A percentile compares a stretch with the other conserved stretches of the same genome.
Evolutionary conservation across 768 basidiomycete genomes (phyloP).

Genomic region (Gymnopilus dilepis): DNA sequence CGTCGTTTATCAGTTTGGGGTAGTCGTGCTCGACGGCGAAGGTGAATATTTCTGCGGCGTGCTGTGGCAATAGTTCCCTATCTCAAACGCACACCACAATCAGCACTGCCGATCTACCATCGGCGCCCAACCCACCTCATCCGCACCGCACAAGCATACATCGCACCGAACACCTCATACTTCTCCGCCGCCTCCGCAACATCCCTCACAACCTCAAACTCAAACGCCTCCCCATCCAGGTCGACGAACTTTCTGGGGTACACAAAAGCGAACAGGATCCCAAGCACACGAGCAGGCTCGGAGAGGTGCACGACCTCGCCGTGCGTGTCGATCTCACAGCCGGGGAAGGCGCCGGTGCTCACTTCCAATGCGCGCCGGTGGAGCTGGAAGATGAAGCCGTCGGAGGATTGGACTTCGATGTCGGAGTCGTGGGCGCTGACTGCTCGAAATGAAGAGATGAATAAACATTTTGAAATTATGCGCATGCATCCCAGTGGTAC

Average conservation of each 20-base stretch:
- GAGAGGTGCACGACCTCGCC: constrained; percentile 5
- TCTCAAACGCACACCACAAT: neutral
- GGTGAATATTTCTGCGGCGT: constrained; percentile 9
- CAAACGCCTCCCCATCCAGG: constrained; percentile 1
- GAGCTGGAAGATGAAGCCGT: constrained; percentile 10
- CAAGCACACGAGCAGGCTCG: neutral
- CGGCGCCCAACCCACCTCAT: constrained; percentile 1
- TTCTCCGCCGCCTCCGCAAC: constrained; percentile 15
- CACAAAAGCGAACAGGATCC: constrained; percentile 8
- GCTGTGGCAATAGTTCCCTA: constrained; percentile 6
- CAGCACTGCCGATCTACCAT: neutral
- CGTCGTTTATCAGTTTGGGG: constrained; percentile 13
- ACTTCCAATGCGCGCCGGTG: constrained; percentile 2
- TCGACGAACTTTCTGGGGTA: constrained; percentile 9
- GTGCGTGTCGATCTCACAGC: constrained; percentile 3
- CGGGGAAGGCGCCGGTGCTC: constrained; percentile 14
- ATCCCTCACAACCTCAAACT: constrained; percentile 1
- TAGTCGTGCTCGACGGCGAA: constrained; percentile 22
- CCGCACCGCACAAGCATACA: constrained; percentile 4
- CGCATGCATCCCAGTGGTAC: too few relatives aligned
- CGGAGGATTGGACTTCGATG: constrained; percentile 5
- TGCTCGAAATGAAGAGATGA: neutral
- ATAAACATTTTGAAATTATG: neutral
- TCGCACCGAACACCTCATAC: constrained; percentile 17
- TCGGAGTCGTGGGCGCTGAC: constrained; percentile 12